Percentiles rank a stretch among this genome's conserved stretches.
Conservation (phyloP, 1,284 basidiomycete genomes). For the Abortiporus biennis region DNA sequence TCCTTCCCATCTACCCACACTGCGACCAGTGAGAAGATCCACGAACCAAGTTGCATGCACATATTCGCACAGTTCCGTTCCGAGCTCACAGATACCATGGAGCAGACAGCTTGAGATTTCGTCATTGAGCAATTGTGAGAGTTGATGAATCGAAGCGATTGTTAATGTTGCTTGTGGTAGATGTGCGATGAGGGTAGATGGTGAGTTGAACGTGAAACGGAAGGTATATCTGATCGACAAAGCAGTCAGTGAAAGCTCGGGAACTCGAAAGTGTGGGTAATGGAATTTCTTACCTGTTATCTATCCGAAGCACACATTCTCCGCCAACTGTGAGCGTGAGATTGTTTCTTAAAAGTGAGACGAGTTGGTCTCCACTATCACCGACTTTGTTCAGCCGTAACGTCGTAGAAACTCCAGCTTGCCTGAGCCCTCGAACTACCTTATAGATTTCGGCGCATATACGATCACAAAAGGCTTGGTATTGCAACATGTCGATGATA, state of each 20-base stretch:
- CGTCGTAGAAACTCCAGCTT: constrained; percentile 49
- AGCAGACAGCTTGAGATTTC: constrained; percentile 67
- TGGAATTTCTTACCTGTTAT: constrained; percentile 42
- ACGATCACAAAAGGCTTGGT: constrained; percentile 63
- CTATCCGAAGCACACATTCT: constrained; percentile 62
- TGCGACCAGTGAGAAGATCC: constrained; percentile 53
- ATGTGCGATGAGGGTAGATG: constrained; percentile 65
- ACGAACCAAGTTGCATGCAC: constrained; percentile 72
- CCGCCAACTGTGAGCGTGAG: constrained; percentile 43
- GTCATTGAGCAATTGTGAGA: constrained; percentile 67
- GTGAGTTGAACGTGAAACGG: constrained; percentile 66
- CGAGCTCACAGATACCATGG: constrained; percentile 59
- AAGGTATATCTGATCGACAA: constrained; percentile 51
- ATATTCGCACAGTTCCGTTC: constrained; percentile 45
- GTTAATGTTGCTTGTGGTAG: constrained; percentile 68
- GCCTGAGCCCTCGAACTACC: constrained; percentile 40
- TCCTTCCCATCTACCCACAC: constrained; percentile 77
- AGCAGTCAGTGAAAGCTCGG: constrained; percentile 1
- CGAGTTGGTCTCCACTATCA: constrained; percentile 55
- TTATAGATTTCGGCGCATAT: constrained; percentile 51
- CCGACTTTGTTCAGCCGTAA: constrained; percentile 60
- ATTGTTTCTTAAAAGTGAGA: constrained; percentile 34
- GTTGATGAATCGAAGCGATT: constrained; percentile 67
- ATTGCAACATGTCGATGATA: constrained; percentile 70
- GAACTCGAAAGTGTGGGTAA: constrained; percentile 1